phyloP scores from a whole-genome alignment of 495 filamentous ascomycete genomes.

The Tuber melanosporum region DNA sequence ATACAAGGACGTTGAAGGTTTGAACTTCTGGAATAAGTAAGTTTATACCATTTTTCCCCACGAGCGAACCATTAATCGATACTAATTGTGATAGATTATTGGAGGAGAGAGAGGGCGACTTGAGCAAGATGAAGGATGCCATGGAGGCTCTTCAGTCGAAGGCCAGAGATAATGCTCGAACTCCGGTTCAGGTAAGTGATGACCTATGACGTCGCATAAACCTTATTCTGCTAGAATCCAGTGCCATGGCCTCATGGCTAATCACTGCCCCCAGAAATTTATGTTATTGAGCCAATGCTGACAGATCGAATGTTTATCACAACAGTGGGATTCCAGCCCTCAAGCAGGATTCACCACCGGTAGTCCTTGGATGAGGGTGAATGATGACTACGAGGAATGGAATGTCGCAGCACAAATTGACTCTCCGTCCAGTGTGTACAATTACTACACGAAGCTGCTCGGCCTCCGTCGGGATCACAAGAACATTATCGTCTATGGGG shows the following conservation, averaged over 20 bases:
- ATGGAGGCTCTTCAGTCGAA: constrained; percentile 50
- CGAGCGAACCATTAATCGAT: background rate
- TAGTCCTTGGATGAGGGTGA: constrained; percentile 59
- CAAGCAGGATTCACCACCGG: constrained; percentile 53
- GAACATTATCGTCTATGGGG: constrained; percentile 54
- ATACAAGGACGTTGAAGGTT: constrained; percentile 65
- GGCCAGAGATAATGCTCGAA: constrained; percentile 53
- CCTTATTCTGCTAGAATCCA: background rate
- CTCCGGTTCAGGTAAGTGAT: constrained; percentile 43
- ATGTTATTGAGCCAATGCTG: background rate
- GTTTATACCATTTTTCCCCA: background rate
- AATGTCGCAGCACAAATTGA: constrained; percentile 51
- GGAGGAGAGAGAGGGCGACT: constrained; percentile 40
- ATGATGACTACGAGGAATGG: constrained; percentile 49
- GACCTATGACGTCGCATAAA: background rate
- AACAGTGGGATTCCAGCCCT: constrained; percentile 50
- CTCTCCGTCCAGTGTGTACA: constrained; percentile 48
- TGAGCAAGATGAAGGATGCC: constrained; percentile 28
- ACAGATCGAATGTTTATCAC: background rate
- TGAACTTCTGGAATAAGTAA: constrained; percentile 57
- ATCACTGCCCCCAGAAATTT: background rate
- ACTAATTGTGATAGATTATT: constrained; percentile 41
- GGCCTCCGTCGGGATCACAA: constrained; percentile 51
- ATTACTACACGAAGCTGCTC: constrained; percentile 52
- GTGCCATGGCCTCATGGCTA: background rate